Evolutionary conservation across 2,329 filamentous ascomycete genomes (phyloP).

Genomic region (Fusarium sterilihyphosum): DNA sequence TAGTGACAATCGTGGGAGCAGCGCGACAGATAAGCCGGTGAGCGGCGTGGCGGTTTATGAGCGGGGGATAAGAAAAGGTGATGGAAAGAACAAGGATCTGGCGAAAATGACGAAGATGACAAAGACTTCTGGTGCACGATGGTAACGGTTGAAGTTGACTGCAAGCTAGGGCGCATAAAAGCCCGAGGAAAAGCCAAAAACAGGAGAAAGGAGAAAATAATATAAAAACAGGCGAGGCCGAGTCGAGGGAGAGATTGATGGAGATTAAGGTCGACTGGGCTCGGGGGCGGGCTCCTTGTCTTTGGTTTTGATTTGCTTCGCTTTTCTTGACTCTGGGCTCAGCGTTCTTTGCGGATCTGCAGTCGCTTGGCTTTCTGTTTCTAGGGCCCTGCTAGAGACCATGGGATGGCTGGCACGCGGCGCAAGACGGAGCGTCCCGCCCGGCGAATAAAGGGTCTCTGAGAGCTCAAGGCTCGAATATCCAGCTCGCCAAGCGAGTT

Average conservation of each 20-base stretch:
- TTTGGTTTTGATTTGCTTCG: constrained; percentile 34
- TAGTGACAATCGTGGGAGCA: constrained; percentile 14
- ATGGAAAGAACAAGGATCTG: constrained; percentile 36
- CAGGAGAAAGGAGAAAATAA: neutral
- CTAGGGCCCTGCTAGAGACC: constrained; percentile 16
- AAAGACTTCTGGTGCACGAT: constrained; percentile 30
- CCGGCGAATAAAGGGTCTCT: constrained; percentile 34
- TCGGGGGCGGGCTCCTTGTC: constrained; percentile 34
- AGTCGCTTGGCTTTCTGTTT: constrained; percentile 33
- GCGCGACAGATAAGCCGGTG: constrained; percentile 10
- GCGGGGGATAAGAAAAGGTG: constrained; percentile 28
- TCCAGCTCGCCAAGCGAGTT: constrained; percentile 19
- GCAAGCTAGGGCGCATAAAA: constrained; percentile 5
- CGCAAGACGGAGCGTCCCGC: constrained; percentile 39
- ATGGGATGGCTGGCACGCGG: constrained; percentile 40
- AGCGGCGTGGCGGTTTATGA: constrained; percentile 34
- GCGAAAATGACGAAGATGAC: constrained; percentile 39
- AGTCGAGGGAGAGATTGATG: constrained; percentile 27
- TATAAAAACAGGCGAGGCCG: constrained; percentile 14
- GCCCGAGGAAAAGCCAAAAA: neutral
- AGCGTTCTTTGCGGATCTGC: constrained; percentile 36
- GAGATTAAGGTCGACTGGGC: constrained; percentile 14
- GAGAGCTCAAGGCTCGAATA: constrained; percentile 9
- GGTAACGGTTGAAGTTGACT: constrained; percentile 8
- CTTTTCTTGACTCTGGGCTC: constrained; percentile 28